Conservation (phyloP, 148 eudicot genomes). For the Cornus kousa region DNA sequence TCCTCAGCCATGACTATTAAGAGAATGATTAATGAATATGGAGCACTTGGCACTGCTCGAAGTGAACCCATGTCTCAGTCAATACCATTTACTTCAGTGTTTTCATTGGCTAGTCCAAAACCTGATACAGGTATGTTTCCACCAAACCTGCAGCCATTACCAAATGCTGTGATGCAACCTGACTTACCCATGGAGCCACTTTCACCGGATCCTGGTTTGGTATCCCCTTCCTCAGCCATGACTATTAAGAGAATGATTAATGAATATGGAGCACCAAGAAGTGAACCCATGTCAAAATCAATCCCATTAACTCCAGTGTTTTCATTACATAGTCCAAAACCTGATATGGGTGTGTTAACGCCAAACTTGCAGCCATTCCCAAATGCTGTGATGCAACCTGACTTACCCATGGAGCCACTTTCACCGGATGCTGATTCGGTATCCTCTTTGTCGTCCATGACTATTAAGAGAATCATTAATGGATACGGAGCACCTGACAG, state of each 20-base stretch:
- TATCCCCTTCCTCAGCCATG: background rate
- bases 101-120: background rate
- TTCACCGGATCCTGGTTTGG: too few species aligned
- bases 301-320: background rate
- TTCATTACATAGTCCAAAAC: background rate
- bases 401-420: background rate
- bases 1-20: background rate
- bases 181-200: background rate
- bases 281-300: background rate
- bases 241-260: background rate
- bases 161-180: constrained; percentile 5
- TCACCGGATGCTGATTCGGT: constrained; percentile 3
- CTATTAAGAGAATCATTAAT: constrained; percentile 15
- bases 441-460: background rate
- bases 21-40: background rate
- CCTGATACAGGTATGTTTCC: background rate
- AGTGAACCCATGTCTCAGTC: too few species aligned
- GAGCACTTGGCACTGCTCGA: background rate
- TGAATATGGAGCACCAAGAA: background rate
- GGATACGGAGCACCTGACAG: constrained; percentile 13
- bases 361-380: background rate
- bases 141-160: background rate
- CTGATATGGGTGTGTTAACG: background rate
- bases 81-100: background rate
- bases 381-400: constrained; percentile 3